phyloP scores from a whole-genome alignment of 2,329 filamentous ascomycete genomes.

The Nothophoma quercina region DNA sequence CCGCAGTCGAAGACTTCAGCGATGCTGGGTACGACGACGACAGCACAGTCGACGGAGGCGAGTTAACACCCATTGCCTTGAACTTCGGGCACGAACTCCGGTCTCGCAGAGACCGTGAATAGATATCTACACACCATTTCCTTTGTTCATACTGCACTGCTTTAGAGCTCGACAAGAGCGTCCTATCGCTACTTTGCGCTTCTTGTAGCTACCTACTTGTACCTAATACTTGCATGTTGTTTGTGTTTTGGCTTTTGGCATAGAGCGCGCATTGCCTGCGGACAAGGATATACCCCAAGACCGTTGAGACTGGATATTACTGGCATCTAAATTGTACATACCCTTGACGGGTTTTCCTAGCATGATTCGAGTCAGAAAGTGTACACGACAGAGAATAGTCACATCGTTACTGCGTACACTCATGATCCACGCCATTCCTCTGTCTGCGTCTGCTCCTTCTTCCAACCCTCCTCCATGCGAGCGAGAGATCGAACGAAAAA shows the following conservation, averaged over 20 bases:
- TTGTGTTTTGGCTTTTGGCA: slow-evolving; percentile 4
- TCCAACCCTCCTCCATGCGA: no score
- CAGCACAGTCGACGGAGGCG: slow-evolving; percentile 54
- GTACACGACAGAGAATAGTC: background rate
- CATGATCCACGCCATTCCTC: no score
- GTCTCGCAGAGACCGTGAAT: slow-evolving; percentile 15
- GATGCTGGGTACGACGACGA: slow-evolving; percentile 59
- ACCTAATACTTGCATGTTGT: slow-evolving; percentile 26
- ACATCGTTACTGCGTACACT: no score
- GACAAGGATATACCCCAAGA: slow-evolving; percentile 37
- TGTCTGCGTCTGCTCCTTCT: no score
- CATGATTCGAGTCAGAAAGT: background rate
- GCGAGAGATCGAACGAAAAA: no score
- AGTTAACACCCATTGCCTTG: slow-evolving; percentile 44
- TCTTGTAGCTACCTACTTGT: slow-evolving; percentile 16
- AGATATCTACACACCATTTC: slow-evolving; percentile 8
- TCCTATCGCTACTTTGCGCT: slow-evolving; percentile 8
- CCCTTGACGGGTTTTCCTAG: background rate
- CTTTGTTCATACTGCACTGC: slow-evolving; percentile 10
- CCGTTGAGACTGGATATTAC: slow-evolving; percentile 20
- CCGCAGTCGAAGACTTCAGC: slow-evolving; percentile 59
- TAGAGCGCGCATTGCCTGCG: slow-evolving; percentile 20
- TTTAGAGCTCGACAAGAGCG: slow-evolving; percentile 16
- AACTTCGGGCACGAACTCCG: slow-evolving; percentile 43
- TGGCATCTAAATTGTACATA: slow-evolving; percentile 23